These are phyloP conservation scores for Westerdykella aurantiaca DNA, from an alignment of 2,329 filamentous ascomycete genomes.

Conservation along the genomic window DNA sequence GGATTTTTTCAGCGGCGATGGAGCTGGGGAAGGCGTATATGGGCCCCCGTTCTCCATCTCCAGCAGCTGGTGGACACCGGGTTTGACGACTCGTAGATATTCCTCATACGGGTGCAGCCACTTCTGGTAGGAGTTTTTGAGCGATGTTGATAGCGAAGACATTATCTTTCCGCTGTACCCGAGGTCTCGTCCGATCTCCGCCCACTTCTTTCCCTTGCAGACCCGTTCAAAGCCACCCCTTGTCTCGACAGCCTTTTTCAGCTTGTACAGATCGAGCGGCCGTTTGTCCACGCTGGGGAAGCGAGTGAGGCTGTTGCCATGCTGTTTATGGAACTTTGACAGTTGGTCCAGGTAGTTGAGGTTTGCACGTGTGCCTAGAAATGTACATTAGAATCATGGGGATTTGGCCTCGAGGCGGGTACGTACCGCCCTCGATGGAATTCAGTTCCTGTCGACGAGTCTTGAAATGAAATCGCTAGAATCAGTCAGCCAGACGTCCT, in stretches of 20 bases:
- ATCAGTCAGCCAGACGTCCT: neutral
- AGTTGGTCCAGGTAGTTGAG: slow-evolving; percentile 93
- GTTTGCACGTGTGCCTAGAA: slow-evolving; percentile 81
- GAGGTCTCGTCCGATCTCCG: slow-evolving; percentile 91
- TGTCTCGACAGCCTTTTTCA: slow-evolving; percentile 94
- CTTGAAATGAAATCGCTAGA: slow-evolving; percentile 88
- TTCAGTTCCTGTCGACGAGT: slow-evolving; percentile 96
- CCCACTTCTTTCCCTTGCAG: slow-evolving; percentile 98
- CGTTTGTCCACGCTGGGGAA: slow-evolving; percentile 97
- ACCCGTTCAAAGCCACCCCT: slow-evolving; percentile 94
- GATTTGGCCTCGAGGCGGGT: neutral
- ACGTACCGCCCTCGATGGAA: slow-evolving; percentile 92
- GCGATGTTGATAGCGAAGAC: slow-evolving; percentile 93
- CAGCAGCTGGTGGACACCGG: slow-evolving; percentile 91
- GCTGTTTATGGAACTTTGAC: slow-evolving; percentile 93
- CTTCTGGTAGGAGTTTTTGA: slow-evolving; percentile 96
- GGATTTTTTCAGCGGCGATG: slow-evolving; percentile 63
- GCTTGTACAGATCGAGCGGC: slow-evolving; percentile 85
- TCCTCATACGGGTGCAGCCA: slow-evolving; percentile 98
- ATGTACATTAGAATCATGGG: slow-evolving; percentile 3
- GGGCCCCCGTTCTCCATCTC: slow-evolving; percentile 91
- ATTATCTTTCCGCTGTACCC: slow-evolving; percentile 99
- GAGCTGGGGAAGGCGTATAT: slow-evolving; percentile 69
- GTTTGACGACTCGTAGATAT: slow-evolving; percentile 83
- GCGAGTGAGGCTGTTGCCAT: slow-evolving; percentile 87